Base-by-base conservation (phyloP, 768 basidiomycete genomes). In the Naematelia encephala region DNA sequence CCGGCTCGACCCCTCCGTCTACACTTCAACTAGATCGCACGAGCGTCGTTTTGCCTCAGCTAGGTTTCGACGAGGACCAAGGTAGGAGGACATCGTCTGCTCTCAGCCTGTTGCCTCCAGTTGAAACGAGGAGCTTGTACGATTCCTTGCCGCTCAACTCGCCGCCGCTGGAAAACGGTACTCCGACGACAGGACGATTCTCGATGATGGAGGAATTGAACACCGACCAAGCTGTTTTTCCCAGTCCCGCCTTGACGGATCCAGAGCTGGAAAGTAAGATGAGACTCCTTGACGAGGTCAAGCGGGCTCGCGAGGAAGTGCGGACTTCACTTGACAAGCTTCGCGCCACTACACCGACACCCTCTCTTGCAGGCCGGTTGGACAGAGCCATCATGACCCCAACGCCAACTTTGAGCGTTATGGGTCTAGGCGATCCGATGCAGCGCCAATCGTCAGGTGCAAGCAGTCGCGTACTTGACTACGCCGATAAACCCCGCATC, bases 281-380 rank as follows among this genome's bases (percentile, higher is more conserved):
- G 62, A 64, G 58, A 47, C 60, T 79, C 21, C 58, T 78, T 22
- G 72, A 66, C 10, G 77, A 79, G 57, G 76, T 78, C 45, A 64
- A 69, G 44, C 57, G 59, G 42, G 64, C 68, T 12, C 56, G 67
- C 21, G 46, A 47, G 25, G 46, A 47, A 21, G 65, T 77, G 19
- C 63, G 63, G 11, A 56, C 63, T 14, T 70, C 63, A 11, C 62
- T 77, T 29, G 70, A 72, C 26, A 43, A 59, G n/a, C 54, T 75
- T 16, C 81, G 88, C 55, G 82, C 83, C 54, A 80, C 79, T 27
- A 87, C 88, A 68, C 86, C 88, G 1, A 64, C 52, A 16, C 54
- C 87, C 85, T 59, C 82, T 79, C 27, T 82, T 86, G 26, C 26
- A 29, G 29, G 23, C 23, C 56, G 21, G 16, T 23, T 51, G 48